These are phyloP conservation scores for Pontederia paniculata DNA, from an alignment of 176 grass and related monocot species.

Conservation along the genomic window DNA sequence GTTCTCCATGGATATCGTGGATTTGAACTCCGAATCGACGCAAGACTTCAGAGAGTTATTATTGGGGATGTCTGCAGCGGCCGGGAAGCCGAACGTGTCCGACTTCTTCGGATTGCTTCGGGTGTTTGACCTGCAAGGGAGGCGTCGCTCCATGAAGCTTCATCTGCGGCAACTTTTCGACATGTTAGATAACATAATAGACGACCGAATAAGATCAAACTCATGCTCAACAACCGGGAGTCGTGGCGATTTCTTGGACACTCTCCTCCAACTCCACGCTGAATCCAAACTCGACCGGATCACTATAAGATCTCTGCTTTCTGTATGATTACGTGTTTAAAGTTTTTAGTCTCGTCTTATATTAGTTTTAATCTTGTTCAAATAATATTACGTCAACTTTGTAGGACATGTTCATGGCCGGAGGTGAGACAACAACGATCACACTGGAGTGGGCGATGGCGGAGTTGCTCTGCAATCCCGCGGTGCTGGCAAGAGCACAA, in stretches of 20 bases:
- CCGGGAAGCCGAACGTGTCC: conserved; percentile 7
- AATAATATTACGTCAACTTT: conserved; percentile 6
- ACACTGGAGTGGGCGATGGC: too few relatives aligned
- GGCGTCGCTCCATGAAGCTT: not conserved
- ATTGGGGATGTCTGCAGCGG: not conserved
- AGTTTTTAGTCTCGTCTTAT: not conserved
- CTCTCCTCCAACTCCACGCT: conserved; percentile 7
- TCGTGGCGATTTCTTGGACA: conserved; percentile 12
- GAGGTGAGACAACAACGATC: too few relatives aligned
- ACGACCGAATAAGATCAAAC: conserved; percentile 4
- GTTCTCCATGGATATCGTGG: conserved; percentile 17
- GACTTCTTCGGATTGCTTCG: conserved; percentile 10
- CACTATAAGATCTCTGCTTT: conserved; percentile 5
- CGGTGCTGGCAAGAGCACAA: not conserved
- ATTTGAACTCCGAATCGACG: conserved; percentile 8
- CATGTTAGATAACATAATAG: conserved; percentile 7
- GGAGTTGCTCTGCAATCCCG: conserved; percentile 2
- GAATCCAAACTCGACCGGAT: conserved; percentile 6
- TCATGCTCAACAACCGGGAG: not conserved
- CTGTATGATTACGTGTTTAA: not conserved
- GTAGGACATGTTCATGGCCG: too few relatives aligned
- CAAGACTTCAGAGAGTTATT: conserved; percentile 17
- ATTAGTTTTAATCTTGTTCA: conserved; percentile 6
- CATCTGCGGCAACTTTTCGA: not conserved
- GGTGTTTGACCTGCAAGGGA: conserved; percentile 8